phyloP scores from a whole-genome alignment of 192 early-diverging fungal species.

The Chytriomyces confervae region DNA sequence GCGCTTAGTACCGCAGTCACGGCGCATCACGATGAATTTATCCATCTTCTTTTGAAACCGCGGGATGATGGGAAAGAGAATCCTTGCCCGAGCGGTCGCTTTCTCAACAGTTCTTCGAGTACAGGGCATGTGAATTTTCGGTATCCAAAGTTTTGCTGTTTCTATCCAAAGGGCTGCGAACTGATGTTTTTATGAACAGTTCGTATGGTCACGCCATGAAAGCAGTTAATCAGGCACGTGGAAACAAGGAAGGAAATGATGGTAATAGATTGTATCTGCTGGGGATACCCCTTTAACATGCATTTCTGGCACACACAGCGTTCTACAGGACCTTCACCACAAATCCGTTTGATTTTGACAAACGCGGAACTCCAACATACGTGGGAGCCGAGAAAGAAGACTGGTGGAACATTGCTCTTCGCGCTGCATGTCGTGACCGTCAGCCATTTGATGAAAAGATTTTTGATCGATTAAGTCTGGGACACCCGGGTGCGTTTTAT shows the following conservation, averaged over 20 bases:
- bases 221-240: conserved; percentile 60
- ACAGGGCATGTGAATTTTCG: conserved; percentile 21
- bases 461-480: conserved; percentile 8
- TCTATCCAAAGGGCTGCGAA: background rate
- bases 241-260: conserved; percentile 59
- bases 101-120: background rate
- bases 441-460: conserved; percentile 17
- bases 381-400: background rate
- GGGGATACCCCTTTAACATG: no score
- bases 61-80: background rate
- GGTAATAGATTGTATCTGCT: background rate
- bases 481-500: background rate
- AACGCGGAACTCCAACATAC: conserved; percentile 17
- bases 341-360: conserved; percentile 28
- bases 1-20: conserved; percentile 19
- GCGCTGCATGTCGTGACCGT: conserved; percentile 21
- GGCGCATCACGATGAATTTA: conserved; percentile 25
- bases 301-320: background rate
- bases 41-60: conserved; percentile 14
- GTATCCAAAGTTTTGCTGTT: background rate
- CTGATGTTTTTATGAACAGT: background rate
- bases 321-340: background rate
- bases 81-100: background rate
- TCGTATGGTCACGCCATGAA: conserved; percentile 41
- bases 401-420: conserved; percentile 10